Evolutionary conservation across 495 filamentous ascomycete genomes (phyloP).

Genomic region (Talaromyces stipitatus): DNA sequence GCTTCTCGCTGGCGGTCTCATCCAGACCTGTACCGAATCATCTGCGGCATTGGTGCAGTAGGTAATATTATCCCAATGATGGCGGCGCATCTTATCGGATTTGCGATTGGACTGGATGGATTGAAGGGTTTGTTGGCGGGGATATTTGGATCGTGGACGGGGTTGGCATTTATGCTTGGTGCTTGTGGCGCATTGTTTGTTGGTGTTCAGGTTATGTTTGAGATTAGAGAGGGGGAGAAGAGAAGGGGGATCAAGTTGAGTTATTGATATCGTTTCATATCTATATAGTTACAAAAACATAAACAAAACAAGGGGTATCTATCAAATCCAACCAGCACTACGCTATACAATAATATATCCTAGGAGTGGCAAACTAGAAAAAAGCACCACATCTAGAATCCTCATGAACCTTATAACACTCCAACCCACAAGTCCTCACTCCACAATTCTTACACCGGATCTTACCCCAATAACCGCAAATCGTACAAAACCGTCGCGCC

Average conservation of each 20-base stretch:
- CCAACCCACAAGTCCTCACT: conserved; percentile 68
- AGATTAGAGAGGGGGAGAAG: conserved; percentile 76
- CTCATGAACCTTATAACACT: conserved; percentile 72
- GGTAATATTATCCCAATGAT: conserved; percentile 93
- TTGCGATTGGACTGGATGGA: conserved; percentile 86
- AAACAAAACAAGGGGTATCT: background rate
- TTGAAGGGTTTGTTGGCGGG: conserved; percentile 65
- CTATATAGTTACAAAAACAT: background rate
- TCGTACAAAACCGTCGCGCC: conserved; percentile 70
- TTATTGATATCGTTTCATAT: conserved; percentile 43
- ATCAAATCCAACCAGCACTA: background rate
- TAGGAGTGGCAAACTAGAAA: conserved; percentile 17
- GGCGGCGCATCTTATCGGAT: conserved; percentile 87
- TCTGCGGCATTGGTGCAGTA: conserved; percentile 82
- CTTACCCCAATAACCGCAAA: conserved; percentile 89
- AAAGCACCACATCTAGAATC: conserved; percentile 71
- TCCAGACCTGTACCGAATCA: conserved; percentile 63
- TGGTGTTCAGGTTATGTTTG: conserved; percentile 93
- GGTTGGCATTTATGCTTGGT: conserved; percentile 60
- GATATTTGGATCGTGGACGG: conserved; percentile 66
- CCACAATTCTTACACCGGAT: conserved; percentile 82
- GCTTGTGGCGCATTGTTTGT: conserved; percentile 72
- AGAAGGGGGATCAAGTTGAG: conserved; percentile 78
- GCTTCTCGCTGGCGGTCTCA: conserved; percentile 55
- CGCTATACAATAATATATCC: conserved; percentile 3